Conservation (phyloP, 2,329 filamentous ascomycete genomes). For the Hypoxylon sp. region DNA sequence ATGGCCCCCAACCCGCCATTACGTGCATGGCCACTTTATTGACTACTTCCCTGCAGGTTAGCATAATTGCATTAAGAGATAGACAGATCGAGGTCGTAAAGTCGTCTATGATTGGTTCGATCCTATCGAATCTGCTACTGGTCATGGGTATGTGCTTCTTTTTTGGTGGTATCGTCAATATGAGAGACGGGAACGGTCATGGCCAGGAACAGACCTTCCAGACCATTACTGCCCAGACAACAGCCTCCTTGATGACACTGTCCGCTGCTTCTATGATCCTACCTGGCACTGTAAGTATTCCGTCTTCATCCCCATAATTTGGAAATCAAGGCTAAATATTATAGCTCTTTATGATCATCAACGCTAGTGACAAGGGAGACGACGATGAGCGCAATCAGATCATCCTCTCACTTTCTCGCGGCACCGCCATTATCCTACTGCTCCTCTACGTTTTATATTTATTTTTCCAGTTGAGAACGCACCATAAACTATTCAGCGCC, state of each 20-base stretch:
- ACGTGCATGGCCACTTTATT: constrained; percentile 35
- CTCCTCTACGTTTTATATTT: constrained; percentile 82
- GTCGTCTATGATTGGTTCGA: constrained; percentile 95
- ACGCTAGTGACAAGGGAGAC: constrained; percentile 53
- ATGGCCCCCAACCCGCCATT: constrained; percentile 36
- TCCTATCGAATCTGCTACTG: constrained; percentile 92
- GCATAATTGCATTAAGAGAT: constrained; percentile 87
- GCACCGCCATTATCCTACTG: constrained; percentile 81
- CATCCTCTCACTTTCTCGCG: constrained; percentile 79
- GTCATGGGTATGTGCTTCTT: constrained; percentile 87
- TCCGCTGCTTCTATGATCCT: constrained; percentile 84
- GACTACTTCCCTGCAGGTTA: constrained; percentile 70
- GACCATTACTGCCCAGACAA: constrained; percentile 82
- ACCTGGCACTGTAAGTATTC: constrained; percentile 72
- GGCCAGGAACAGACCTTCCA: constrained; percentile 80
- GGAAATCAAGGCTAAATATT: constrained; percentile 38
- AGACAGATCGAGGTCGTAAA: constrained; percentile 96
- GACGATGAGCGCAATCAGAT: constrained; percentile 63
- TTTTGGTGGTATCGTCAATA: constrained; percentile 77
- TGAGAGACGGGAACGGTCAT: constrained; percentile 66
- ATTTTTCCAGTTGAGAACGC: constrained; percentile 81
- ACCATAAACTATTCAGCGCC: constrained; percentile 77
- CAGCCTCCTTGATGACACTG: constrained; percentile 79
- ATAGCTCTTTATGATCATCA: constrained; percentile 75
- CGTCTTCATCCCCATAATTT: neutral